Evolutionary conservation across 129 eudicot genomes (phyloP).

Genomic region (Flaveria trinervia): DNA sequence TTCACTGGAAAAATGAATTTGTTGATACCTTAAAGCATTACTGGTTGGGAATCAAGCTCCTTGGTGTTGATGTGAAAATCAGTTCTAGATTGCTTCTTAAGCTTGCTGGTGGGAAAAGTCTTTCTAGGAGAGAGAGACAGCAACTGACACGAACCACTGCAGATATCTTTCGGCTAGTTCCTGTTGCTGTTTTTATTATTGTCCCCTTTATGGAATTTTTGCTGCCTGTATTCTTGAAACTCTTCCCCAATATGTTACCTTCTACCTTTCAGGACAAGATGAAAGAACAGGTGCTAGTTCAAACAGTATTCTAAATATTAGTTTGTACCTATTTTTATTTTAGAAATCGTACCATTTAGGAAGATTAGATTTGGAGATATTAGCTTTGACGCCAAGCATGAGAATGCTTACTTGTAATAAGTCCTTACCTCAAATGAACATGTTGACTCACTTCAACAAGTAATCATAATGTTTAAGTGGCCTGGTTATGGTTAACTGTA

Average conservation of each 20-base stretch:
- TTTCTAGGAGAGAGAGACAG: conserved; percentile 96
- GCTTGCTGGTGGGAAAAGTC: conserved; percentile 90
- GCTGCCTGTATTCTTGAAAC: conserved; percentile 90
- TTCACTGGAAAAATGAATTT: conserved; percentile 94
- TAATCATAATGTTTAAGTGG: conserved; percentile 22
- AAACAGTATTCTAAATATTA: conserved; percentile 10
- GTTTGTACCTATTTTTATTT: not conserved
- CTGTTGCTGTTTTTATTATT: conserved; percentile 92
- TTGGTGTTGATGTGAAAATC: conserved; percentile 92
- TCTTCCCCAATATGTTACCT: conserved; percentile 98
- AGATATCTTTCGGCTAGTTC: conserved; percentile 95
- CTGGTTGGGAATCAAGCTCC: conserved; percentile 95
- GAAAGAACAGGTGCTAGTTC: conserved; percentile 85
- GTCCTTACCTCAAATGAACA: not conserved
- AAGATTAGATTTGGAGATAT: conserved; percentile 17
- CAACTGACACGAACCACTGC: conserved; percentile 98
- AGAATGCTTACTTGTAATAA: not conserved
- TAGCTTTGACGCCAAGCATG: not conserved
- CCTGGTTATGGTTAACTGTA: conserved; percentile 33
- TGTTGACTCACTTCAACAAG: not conserved
- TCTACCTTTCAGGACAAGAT: conserved; percentile 99
- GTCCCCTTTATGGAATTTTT: conserved; percentile 99
- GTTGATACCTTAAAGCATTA: conserved; percentile 88
- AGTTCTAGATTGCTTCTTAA: conserved; percentile 76
- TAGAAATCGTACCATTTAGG: conserved; percentile 15